Conservation (phyloP, 352 stramenopile species). For the Phytopythium litorale region DNA sequence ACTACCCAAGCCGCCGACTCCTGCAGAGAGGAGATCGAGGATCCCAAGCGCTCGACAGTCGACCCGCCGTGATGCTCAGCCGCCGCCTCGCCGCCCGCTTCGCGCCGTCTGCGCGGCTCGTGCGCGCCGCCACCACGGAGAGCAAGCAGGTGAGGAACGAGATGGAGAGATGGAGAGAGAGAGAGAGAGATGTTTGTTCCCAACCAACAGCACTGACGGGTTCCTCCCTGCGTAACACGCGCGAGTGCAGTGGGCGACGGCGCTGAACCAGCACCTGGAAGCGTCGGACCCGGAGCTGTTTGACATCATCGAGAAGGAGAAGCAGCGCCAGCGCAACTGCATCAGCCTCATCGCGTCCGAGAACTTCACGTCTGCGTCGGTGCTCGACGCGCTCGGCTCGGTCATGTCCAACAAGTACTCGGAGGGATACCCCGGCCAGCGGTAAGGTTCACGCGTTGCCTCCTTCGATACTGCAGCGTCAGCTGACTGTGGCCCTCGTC, state of each 20-base stretch:
- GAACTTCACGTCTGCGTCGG: constrained; percentile 98
- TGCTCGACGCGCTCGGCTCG: constrained; percentile 97
- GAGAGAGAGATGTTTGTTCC: too few species aligned
- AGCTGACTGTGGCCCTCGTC: not conserved
- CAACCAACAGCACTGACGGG: too few species aligned
- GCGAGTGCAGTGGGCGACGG: constrained; percentile 40
- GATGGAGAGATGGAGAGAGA: too few species aligned
- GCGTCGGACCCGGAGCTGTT: constrained; percentile 92
- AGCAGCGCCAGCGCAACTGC: constrained; percentile 96
- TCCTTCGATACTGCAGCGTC: not conserved
- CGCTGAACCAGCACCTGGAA: constrained; percentile 87
- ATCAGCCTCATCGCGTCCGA: constrained; percentile 99
- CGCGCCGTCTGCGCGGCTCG: constrained; percentile 15
- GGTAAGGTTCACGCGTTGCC: constrained; percentile 3
- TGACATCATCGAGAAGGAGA: constrained; percentile 97
- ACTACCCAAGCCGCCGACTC: not conserved
- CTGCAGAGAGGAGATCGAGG: not conserved
- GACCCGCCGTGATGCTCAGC: constrained; percentile 12
- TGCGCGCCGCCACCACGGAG: constrained; percentile 46
- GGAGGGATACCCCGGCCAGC: constrained; percentile 95
- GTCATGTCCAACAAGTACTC: constrained; percentile 99
- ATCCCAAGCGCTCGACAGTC: not conserved
- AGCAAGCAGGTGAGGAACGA: constrained; percentile 31
- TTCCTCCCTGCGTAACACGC: too few species aligned
- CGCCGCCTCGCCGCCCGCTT: constrained; percentile 12